Conservation (phyloP, 2,329 filamentous ascomycete species). For the Curvularia hawaiiensis region DNA sequence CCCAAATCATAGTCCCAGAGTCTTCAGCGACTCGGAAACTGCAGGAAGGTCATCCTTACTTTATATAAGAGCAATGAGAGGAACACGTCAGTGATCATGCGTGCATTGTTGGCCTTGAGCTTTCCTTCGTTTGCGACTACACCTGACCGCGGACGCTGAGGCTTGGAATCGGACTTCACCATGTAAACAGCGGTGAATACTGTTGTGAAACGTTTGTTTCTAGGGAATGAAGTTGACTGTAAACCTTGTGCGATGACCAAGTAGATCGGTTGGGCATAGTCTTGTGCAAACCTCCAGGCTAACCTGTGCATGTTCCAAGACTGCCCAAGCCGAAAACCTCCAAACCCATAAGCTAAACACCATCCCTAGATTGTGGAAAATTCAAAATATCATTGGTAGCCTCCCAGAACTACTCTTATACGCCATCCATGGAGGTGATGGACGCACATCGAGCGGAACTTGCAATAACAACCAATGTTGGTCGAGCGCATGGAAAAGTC, state of each 20-base stretch:
- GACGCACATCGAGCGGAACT: neutral
- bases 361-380: neutral
- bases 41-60: neutral
- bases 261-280: neutral
- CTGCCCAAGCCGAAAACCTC: neutral
- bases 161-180: neutral
- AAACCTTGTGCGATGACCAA: slow-evolving; percentile 1
- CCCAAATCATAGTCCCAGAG: neutral
- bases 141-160: neutral
- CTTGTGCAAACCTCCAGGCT: neutral
- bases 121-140: slow-evolving; percentile 5
- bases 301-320: neutral
- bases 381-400: neutral
- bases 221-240: slow-evolving; percentile 1
- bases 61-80: neutral
- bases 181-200: neutral
- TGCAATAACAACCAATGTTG: neutral
- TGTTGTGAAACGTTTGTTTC: neutral
- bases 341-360: neutral
- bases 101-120: neutral
- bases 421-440: neutral
- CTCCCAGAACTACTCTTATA: neutral
- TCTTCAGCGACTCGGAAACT: neutral
- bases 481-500: neutral
- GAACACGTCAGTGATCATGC: slow-evolving; percentile 7